Conservation (phyloP, 2,329 filamentous ascomycete genomes). For the Fusarium piperis region DNA sequence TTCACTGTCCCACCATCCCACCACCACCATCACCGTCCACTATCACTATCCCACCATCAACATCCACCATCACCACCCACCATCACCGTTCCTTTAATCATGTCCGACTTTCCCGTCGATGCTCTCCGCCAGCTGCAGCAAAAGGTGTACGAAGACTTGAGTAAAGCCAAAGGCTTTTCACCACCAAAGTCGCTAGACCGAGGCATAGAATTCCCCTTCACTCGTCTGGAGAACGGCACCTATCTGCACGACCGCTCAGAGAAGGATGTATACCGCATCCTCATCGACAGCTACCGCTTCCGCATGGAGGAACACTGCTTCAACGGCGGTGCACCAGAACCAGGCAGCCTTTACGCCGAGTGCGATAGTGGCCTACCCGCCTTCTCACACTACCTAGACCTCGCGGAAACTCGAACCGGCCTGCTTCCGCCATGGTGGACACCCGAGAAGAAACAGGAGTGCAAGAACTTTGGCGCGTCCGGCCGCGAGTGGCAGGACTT, state of each 20-base stretch:
- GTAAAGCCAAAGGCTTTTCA: background rate
- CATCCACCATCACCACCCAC: background rate
- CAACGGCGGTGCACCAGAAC: slow-evolving; percentile 41
- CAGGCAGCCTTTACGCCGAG: slow-evolving; percentile 45
- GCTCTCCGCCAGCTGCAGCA: too few relatives aligned
- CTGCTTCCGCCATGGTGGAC: slow-evolving; percentile 59
- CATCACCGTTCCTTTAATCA: background rate
- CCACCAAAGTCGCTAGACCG: slow-evolving; percentile 44
- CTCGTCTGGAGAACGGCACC: slow-evolving; percentile 49
- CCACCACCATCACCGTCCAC: too few relatives aligned
- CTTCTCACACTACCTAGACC: slow-evolving; percentile 51
- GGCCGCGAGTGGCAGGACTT: slow-evolving; percentile 40
- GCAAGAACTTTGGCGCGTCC: slow-evolving; percentile 48
- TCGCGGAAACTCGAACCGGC: slow-evolving; percentile 26
- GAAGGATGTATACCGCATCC: slow-evolving; percentile 54
- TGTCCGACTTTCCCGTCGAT: too few relatives aligned
- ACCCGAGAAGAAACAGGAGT: slow-evolving; percentile 49
- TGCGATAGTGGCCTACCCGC: slow-evolving; percentile 36
- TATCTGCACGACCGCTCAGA: slow-evolving; percentile 57
- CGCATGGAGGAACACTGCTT: slow-evolving; percentile 51
- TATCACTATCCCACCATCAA: too few relatives aligned
- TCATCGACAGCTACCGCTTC: slow-evolving; percentile 61
- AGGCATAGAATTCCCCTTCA: slow-evolving; percentile 52
- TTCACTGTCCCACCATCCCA: too few relatives aligned
- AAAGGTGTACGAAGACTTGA: too few relatives aligned